Evolutionary conservation across 2,329 filamentous ascomycete species (phyloP).

Genomic region (Plectosphaerella plurivora): DNA sequence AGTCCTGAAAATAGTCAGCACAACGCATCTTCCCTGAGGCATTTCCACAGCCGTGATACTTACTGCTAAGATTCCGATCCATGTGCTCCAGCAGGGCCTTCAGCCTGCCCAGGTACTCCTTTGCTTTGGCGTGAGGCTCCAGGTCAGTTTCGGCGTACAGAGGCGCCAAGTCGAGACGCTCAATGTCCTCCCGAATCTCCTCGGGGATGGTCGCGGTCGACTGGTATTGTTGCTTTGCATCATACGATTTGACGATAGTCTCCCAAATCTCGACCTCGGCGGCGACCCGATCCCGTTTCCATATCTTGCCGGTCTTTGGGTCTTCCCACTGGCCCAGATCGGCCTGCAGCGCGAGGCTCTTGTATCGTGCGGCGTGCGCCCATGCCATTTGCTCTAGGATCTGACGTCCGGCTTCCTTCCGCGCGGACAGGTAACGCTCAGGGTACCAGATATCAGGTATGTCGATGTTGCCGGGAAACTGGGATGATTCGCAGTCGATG

Average conservation of each 20-base stretch:
- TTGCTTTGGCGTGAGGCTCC: background rate
- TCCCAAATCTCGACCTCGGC: background rate
- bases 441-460: slow-evolving; percentile 49
- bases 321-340: slow-evolving; percentile 15
- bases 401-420: slow-evolving; percentile 39
- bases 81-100: slow-evolving; percentile 24
- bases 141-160: background rate
- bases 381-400: slow-evolving; percentile 32
- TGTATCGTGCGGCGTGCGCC: slow-evolving; percentile 15
- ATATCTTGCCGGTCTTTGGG: slow-evolving; percentile 7
- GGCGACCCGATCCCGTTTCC: background rate
- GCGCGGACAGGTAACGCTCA: slow-evolving; percentile 45
- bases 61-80: slow-evolving; percentile 29
- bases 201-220: background rate
- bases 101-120: background rate
- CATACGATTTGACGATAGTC: background rate
- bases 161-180: background rate
- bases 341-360: slow-evolving; percentile 9
- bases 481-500: slow-evolving; percentile 35
- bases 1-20: slow-evolving; percentile 22
- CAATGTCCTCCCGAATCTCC: background rate
- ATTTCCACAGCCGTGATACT: slow-evolving; percentile 7
- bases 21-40: no score
- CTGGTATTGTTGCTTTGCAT: background rate
- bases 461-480: slow-evolving; percentile 36